Conservation (phyloP, 768 basidiomycete genomes). For the Cystoderma amianthinum region DNA sequence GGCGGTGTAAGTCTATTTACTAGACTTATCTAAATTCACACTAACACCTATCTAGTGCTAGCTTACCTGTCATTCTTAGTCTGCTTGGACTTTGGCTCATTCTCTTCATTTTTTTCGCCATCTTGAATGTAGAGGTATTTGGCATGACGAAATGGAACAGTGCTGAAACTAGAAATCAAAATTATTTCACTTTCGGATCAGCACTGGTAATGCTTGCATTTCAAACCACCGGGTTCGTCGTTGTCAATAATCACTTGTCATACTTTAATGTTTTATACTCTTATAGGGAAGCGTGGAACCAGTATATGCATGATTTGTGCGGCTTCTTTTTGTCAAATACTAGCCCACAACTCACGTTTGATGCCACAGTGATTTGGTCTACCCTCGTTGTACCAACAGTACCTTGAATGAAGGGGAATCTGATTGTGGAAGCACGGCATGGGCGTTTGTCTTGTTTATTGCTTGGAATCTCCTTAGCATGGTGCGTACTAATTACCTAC, state of each 20-base stretch:
- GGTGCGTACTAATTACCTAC: constrained; percentile 36
- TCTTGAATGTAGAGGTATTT: constrained; percentile 87
- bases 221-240: constrained; percentile 82
- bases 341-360: not conserved
- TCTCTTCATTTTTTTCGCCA: constrained; percentile 86
- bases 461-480: constrained; percentile 95
- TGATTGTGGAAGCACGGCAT: constrained; percentile 82
- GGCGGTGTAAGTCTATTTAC: constrained; percentile 61
- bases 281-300: constrained; percentile 89
- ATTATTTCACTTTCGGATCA: constrained; percentile 75
- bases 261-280: constrained; percentile 2
- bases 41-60: constrained; percentile 46
- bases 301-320: constrained; percentile 96
- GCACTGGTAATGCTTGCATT: constrained; percentile 87
- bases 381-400: constrained; percentile 81
- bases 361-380: constrained; percentile 53
- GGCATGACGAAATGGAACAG: constrained; percentile 82
- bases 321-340: constrained; percentile 20
- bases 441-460: constrained; percentile 86
- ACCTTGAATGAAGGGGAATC: constrained; percentile 43
- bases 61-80: constrained; percentile 79
- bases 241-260: constrained; percentile 6
- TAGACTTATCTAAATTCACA: constrained; percentile 14
- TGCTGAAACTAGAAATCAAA: constrained; percentile 59
- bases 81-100: constrained; percentile 85